Evolutionary conservation across 2,329 filamentous ascomycete genomes (phyloP), one percentile per base, ranked within the genome.

Genomic region (Macrophomina pseudophaseolina): DNA sequence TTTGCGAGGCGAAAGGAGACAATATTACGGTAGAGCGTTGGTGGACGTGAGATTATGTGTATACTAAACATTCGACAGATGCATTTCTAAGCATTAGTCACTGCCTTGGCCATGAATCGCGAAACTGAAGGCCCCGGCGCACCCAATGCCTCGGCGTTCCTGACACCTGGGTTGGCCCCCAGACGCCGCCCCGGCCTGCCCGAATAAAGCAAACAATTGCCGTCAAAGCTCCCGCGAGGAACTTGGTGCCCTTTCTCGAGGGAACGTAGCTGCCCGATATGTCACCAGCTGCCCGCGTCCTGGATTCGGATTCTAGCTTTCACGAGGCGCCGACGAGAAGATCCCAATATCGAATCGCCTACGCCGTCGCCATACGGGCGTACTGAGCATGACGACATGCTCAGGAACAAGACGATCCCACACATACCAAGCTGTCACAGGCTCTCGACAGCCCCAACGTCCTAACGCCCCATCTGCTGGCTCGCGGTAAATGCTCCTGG

Each of bases 11-110:
- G 32, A 62, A 33, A 28, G 35, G 58, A 23, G 48, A 23, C 38
- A 58, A 42, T 30, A 58, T 28, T 30, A n/a, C 28, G 33, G 58
- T 33, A 12, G 58, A 28, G 42, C 18, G 30, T 11, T 11, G 32
- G 16, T 62, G 32, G 38, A 48, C 12, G 42, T n/a, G 46, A 12
- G 40, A 48, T 60, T 46, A 35, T 48, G n/a, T 62, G 58, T 49
- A 62, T 62, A 62, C 38, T 62, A 62, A 62, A 62, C 58, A 62
- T 62, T 62, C 46, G 38, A 38, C 49, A 49, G 44, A 40, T 5
- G 30, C 58, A 62, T 62, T 62, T 62, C 30, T 62, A 62, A 62
- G 58, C 58, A 62, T 62, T 62, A 62, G 58, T 62, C 58, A 62
- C 32, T 9, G 42, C 44, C 9, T 18, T 33, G 44, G n/a, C 38